Conservation (phyloP, 2,329 filamentous ascomycete genomes). For the Colletotrichum sublineola region DNA sequence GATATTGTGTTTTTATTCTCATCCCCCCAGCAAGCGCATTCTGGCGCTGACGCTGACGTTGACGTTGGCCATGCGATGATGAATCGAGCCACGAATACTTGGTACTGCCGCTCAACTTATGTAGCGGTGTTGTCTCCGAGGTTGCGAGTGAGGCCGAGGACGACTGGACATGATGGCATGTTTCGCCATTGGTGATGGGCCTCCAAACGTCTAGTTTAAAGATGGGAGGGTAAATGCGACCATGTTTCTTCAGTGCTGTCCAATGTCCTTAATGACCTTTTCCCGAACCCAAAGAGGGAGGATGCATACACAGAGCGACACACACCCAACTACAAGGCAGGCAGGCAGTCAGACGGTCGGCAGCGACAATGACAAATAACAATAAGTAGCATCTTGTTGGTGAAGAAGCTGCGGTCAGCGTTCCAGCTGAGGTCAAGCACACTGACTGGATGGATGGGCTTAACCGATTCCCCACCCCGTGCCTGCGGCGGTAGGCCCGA, state of each 20-base stretch:
- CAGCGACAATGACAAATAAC: not conserved
- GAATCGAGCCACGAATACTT: constrained; percentile 9
- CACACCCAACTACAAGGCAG: not conserved
- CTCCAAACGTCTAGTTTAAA: not conserved
- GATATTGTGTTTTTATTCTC: constrained; percentile 5
- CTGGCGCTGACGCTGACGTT: constrained; percentile 14
- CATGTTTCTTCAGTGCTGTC: constrained; percentile 1
- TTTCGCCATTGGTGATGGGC: constrained; percentile 25
- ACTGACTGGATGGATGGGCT: not conserved
- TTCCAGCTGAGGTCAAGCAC: not conserved
- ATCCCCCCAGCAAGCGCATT: not conserved
- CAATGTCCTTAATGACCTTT: not conserved
- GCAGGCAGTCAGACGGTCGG: not conserved
- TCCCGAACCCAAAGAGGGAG: not conserved
- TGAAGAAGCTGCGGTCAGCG: constrained; percentile 3
- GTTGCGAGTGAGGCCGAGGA: not conserved
- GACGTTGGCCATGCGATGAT: constrained; percentile 6
- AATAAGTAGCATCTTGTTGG: not conserved
- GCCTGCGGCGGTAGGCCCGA: not conserved
- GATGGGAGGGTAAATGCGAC: not conserved
- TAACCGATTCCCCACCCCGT: not conserved
- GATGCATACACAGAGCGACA: not conserved
- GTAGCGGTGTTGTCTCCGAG: constrained; percentile 17
- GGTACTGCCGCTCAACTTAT: constrained; percentile 13
- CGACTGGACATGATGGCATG: not conserved